Conservation (phyloP, 2,329 filamentous ascomycete genomes). For the Aspergillus fijiensis region DNA sequence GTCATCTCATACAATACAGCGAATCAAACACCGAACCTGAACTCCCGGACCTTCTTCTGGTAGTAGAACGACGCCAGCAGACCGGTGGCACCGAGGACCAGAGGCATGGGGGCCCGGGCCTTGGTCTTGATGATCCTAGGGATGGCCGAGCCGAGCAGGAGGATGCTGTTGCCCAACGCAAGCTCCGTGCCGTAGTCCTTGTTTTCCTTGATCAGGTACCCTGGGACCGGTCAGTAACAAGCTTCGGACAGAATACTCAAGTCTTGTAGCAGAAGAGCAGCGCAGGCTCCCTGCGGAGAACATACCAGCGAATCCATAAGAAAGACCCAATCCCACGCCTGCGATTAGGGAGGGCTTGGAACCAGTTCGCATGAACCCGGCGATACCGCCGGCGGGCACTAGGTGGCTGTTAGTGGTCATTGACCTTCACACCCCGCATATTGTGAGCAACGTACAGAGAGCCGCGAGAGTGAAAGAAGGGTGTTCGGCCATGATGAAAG, state of each 20-base stretch:
- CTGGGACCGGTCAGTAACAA: background rate
- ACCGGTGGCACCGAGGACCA: slow-evolving; percentile 15
- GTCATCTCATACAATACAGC: too few species aligned
- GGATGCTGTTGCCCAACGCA: slow-evolving; percentile 20
- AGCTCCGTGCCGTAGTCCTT: slow-evolving; percentile 23
- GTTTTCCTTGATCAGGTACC: slow-evolving; percentile 21
- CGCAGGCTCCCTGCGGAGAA: background rate
- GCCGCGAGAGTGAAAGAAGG: slow-evolving; percentile 10
- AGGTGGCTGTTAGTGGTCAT: background rate
- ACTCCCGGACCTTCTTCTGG: slow-evolving; percentile 15
- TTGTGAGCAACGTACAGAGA: background rate
- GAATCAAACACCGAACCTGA: slow-evolving; percentile 10
- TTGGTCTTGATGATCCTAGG: slow-evolving; percentile 16
- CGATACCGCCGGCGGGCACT: slow-evolving; percentile 19
- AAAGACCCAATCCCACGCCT: slow-evolving; percentile 18
- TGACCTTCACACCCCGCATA: too few species aligned
- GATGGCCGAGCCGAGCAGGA: slow-evolving; percentile 17
- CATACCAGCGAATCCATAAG: slow-evolving; percentile 19
- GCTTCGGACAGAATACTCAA: too few species aligned
- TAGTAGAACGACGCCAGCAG: slow-evolving; percentile 12
- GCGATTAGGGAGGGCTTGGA: slow-evolving; percentile 20
- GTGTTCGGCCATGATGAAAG: slow-evolving; percentile 9
- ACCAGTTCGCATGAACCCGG: slow-evolving; percentile 19
- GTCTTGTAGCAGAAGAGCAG: too few species aligned
- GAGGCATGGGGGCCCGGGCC: slow-evolving; percentile 15